Evolutionary conservation across 2,329 filamentous ascomycete genomes (phyloP), one percentile per base, ranked within the genome.

Genomic region (Exophiala lecanii-corni): DNA sequence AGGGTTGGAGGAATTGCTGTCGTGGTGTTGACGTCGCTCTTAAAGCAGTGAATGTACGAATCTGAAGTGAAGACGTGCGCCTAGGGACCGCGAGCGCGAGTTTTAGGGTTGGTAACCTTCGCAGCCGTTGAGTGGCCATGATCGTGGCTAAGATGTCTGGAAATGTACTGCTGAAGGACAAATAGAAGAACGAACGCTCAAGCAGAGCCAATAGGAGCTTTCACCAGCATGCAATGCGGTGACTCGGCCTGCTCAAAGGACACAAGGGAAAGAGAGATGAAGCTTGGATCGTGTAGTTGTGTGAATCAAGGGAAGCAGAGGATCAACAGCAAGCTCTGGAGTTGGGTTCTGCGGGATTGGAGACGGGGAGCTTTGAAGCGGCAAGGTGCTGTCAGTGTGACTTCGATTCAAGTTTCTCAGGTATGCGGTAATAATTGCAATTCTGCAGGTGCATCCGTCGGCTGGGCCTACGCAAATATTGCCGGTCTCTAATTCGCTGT

Each of bases 41-140:
- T 18, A 56, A 41, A 31, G 36, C 44, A 31, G 44, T 53, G 42
- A 47, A 53, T 33, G 47, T 36, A 36, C 54, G 51, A 15, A 39
- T 17, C 26, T 36, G 41, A 21, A 49, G 39, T 25, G 50, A 40
- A 21, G 21, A 15, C 16, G 32, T 37, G 32, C 47, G 36, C 40
- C 36, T 45, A 16, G 51, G 49, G n/a, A 44, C 18, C 21, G 49
- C 43, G 26, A 55, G 45, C 33, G 39, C 40, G 35, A 49, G 48
- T 31, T 47, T 39, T 41, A 56, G 33, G 7, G 47, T 42, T 36
- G 54, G 51, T 12, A 47, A 38, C 39, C 43, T 42, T 45, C 54
- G 47, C 39, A 53, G 37, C 36, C 54, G 50, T 10, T 53, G 44
- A 36, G 49, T 46, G 19, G 51, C 47, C 54, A 56, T 56, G 28